Evolutionary conservation across 352 stramenopile species (phyloP).

Genomic region (Vaucheria bursata): DNA sequence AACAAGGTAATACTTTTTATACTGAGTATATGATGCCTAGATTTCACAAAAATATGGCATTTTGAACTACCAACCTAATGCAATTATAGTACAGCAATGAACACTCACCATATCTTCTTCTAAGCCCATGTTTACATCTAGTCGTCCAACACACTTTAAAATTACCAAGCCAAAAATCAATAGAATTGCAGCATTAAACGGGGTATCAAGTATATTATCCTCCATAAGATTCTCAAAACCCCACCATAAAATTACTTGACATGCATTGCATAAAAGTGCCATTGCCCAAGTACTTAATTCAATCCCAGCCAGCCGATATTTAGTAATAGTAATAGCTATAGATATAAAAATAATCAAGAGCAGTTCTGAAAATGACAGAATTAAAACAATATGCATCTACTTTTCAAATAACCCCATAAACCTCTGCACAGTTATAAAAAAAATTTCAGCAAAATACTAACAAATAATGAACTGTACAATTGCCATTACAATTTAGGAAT

Average conservation of each 20-base stretch:
- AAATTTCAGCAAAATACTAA: not conserved
- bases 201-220: not conserved
- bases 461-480: not conserved
- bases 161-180: not conserved
- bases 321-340: not conserved
- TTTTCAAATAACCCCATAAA: not conserved
- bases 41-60: too few relatives aligned
- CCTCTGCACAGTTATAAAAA: not conserved
- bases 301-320: not conserved
- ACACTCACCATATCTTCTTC: not conserved
- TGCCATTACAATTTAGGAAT: not conserved
- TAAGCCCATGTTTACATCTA: constrained; percentile 1
- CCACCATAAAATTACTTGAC: not conserved
- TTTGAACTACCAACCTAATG: too few relatives aligned
- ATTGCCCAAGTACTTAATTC: not conserved
- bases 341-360: not conserved
- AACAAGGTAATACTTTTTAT: too few relatives aligned
- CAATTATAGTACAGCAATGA: too few relatives aligned
- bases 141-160: not conserved
- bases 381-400: not conserved
- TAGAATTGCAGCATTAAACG: not conserved
- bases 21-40: too few relatives aligned
- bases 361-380: not conserved
- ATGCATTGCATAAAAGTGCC: not conserved
- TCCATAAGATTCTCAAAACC: not conserved